Conservation (phyloP, 495 filamentous ascomycete genomes). For the Penicillium salamii region DNA sequence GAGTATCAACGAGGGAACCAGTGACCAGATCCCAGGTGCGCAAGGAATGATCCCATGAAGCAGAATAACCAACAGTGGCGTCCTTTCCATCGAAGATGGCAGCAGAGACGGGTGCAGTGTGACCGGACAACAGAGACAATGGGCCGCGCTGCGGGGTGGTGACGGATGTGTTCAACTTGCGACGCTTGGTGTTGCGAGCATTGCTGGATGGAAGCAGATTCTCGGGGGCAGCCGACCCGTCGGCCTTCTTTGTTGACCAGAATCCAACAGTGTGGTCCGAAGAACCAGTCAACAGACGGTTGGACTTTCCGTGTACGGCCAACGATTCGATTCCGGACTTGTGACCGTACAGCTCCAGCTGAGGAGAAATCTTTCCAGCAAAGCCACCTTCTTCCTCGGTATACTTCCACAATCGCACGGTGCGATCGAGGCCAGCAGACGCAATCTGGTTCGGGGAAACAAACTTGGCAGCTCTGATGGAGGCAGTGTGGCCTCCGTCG, state of each 20-base stretch:
- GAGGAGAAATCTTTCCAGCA: conserved; percentile 63
- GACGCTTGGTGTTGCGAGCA: conserved; percentile 64
- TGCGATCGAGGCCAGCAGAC: conserved; percentile 77
- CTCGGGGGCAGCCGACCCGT: conserved; percentile 66
- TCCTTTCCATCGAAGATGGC: conserved; percentile 82
- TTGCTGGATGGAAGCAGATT: conserved; percentile 60
- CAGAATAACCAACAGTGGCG: conserved; percentile 83
- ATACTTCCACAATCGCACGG: conserved; percentile 86
- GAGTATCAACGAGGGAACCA: conserved; percentile 64
- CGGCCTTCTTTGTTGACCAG: conserved; percentile 75
- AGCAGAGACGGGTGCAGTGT: conserved; percentile 68
- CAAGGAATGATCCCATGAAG: conserved; percentile 83
- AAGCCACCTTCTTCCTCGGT: conserved; percentile 58
- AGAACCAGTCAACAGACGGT: conserved; percentile 78
- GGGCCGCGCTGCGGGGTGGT: conserved; percentile 72
- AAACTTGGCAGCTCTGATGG: conserved; percentile 78
- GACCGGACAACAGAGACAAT: conserved; percentile 66
- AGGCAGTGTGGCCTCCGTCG: conserved; percentile 68
- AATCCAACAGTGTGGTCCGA: conserved; percentile 76
- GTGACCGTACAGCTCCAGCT: conserved; percentile 86
- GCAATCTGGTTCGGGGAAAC: conserved; percentile 71
- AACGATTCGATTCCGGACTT: conserved; percentile 69
- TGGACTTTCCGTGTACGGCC: conserved; percentile 70
- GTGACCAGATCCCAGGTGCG: conserved; percentile 91
- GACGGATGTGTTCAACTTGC: conserved; percentile 66